Evolutionary conservation across 768 basidiomycete species (phyloP).

Genomic region (Boletus fagicola): DNA sequence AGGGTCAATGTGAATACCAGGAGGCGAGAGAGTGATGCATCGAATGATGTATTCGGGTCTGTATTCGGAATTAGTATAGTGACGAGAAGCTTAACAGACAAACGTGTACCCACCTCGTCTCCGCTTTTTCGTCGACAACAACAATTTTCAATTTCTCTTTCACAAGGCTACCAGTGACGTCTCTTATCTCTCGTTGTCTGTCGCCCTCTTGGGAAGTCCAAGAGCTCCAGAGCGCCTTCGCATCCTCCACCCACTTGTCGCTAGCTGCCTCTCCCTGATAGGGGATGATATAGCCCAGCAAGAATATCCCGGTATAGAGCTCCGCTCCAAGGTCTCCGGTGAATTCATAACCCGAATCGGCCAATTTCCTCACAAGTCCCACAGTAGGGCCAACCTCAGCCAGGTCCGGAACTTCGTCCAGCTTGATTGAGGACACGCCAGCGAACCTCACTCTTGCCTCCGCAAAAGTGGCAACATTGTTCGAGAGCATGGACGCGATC

Average conservation of each 20-base stretch:
- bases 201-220: constrained; percentile 20
- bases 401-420: background rate
- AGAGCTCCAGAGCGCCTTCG: constrained; percentile 32
- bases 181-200: constrained; percentile 21
- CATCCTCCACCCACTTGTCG: constrained; percentile 18
- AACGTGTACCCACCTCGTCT: constrained; percentile 31
- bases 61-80: background rate
- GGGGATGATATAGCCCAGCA: constrained; percentile 23
- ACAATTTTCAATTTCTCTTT: constrained; percentile 42
- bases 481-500: constrained; percentile 20
- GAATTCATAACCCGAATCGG: constrained; percentile 21
- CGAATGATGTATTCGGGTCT: constrained; percentile 50
- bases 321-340: constrained; percentile 19
- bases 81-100: background rate
- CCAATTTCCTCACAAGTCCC: constrained; percentile 15
- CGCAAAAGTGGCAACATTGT: constrained; percentile 12
- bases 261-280: constrained; percentile 5
- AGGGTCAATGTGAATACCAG: constrained; percentile 40
- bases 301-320: constrained; percentile 21
- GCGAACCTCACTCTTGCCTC: constrained; percentile 14
- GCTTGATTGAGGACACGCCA: constrained; percentile 7
- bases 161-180: constrained; percentile 34
- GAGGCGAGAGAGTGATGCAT: constrained; percentile 35
- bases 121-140: constrained; percentile 37
- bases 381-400: constrained; percentile 6